Base-by-base conservation (phyloP, 2,329 filamentous ascomycete genomes). In the Colletotrichum sp. region DNA sequence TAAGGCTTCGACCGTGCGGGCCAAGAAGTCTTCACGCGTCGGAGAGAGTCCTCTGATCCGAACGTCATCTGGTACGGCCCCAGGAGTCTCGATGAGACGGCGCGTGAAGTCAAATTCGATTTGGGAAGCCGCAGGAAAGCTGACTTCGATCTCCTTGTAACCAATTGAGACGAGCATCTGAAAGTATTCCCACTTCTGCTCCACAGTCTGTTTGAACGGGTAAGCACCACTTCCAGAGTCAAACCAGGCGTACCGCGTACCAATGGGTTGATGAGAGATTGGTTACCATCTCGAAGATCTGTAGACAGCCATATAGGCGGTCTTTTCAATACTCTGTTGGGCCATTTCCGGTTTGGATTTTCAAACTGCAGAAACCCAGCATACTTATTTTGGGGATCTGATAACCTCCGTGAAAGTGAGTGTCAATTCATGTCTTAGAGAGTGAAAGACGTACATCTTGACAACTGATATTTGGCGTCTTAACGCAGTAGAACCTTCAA, bases 181-280 rank as follows among this genome's bases (percentile, higher is more conserved):
- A n/a, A 71, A 71, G 34, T 66, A 71, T 18, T 66, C 62, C 70
- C 70, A 71, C 60, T 66, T 71, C 8, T 71, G 60, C 10, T 71
- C 36, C 10, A 67, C 62, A 18, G 61, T 67, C 70, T 71, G 16
- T 26, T 43, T 10, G 28, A 65, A 26, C 21, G 5, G 34, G 34
- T 26, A 36, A 65, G 36, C 28, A 65, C 6, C 10, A 52, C n/a
- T 13, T 13, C 12, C 21, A 8, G n/a, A 52, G 9, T n/a, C 9
- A 58, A 28, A 18, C 3, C 8, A 26, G 55, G 15, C 24, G 12
- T 8, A 36, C 5, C 4, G 10, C 55, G 13, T 34, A 70, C 55
- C 66, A 70, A 24, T 12, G 66, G 55, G 36, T 70, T 70, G 21
- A 70, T 70, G 7, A 70, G 26, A 30, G 66, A 70, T 28, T 62